Base-by-base conservation (phyloP, 495 filamentous ascomycete species). In the Gamarada debralockiae region DNA sequence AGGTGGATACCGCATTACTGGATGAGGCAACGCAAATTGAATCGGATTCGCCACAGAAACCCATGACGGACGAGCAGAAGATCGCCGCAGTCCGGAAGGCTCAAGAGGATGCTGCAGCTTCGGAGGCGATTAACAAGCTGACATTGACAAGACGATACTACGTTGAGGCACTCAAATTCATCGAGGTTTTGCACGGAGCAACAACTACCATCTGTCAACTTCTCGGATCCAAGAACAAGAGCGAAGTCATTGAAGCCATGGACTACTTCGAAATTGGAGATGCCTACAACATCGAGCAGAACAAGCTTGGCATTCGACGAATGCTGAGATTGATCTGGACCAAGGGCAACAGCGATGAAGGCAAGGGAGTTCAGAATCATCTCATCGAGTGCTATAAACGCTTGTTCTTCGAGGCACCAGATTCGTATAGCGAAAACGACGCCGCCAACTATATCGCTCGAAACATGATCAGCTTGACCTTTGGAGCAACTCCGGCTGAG, bases 301-400 rank as follows among this genome's bases (percentile, higher is more conserved):
- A 93, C 55, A 88, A 92, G 65, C 65, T 83, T 48, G 93, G 93
- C 48, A 96, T 97, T 58, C 81, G 91, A 38, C 80, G 89, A 48
- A 99, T 99, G 93, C 80, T 99, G 37, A 81, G 90, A 36, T 75
- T 97, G 36, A 97, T 99, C 66, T 99, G 93, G 93, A 97, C 95
- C 17, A 99, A 99, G 70, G 93, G 92, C 47, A 97, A 97, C 69
- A 96, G 89, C 61, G 93, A 99, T 62, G 93, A 99, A 75, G 93
- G 93, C 50, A 99, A 99, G 69, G 93, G 93, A 39, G 91, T 99
- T 2, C 93, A 97, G 63, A 87, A 88, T 2, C 95, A 97, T 69
- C 79, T 99, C 15, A 96, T 99, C 53, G 95, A 97, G 57, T 95
- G 89, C 64, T 99, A 99, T 73, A 93, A 87, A 67, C 82, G 87